Evolutionary conservation across 1,284 basidiomycete species (phyloP).

Genomic region (Tilletia walkeri): DNA sequence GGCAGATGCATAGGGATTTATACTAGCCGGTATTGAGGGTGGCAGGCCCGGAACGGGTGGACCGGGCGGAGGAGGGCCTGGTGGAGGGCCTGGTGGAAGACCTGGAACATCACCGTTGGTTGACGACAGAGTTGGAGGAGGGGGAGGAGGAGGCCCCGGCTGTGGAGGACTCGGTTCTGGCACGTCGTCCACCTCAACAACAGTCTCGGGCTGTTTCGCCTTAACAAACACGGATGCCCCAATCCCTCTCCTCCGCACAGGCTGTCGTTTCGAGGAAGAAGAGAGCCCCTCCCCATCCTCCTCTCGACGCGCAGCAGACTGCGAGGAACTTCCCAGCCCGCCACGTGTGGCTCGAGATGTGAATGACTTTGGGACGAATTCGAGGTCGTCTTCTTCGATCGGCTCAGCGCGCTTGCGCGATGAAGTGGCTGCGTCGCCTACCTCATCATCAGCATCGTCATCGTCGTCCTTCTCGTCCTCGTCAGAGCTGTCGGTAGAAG

Average conservation of each 20-base stretch:
- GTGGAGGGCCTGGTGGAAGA: neutral
- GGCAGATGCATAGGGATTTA: neutral
- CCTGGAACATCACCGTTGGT: neutral
- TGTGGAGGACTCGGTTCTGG: neutral
- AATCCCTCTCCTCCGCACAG: neutral
- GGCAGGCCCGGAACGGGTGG: neutral
- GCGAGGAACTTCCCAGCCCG: neutral
- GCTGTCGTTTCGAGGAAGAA: neutral
- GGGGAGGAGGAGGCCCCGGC: neutral
- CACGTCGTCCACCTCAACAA: neutral
- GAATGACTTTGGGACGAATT: too few species aligned
- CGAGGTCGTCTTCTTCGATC: too few species aligned
- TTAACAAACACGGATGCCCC: conserved; percentile 3
- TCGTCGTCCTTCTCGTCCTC: neutral
- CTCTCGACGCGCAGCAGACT: neutral
- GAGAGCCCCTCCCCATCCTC: neutral
- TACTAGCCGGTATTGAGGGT: conserved; percentile 2
- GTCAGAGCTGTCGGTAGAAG: neutral
- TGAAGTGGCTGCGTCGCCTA: too few species aligned
- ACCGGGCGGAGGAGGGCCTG: neutral
- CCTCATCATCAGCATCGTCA: neutral
- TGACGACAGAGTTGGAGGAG: neutral
- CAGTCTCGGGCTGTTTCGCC: neutral
- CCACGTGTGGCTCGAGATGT: neutral
- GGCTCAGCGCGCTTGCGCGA: too few species aligned